These are phyloP conservation scores for Agrocybe pediades DNA, from an alignment of 768 basidiomycete species.

Conservation along the genomic window DNA sequence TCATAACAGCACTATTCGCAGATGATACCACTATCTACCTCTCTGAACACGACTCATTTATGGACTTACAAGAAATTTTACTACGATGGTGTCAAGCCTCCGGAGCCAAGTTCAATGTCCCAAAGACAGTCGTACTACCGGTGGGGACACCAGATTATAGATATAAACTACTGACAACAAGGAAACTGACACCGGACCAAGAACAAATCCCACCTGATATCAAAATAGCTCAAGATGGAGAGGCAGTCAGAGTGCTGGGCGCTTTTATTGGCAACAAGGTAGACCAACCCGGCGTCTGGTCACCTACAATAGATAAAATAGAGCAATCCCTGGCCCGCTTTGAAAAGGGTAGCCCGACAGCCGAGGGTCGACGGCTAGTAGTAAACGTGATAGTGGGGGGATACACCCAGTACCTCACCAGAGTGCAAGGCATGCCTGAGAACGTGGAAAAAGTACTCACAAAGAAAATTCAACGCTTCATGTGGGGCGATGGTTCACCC, in stretches of 20 bases:
- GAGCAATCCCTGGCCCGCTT: background rate
- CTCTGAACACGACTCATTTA: slow-evolving; percentile 24
- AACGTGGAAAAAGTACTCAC: background rate
- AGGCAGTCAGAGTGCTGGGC: background rate
- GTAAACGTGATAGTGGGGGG: background rate
- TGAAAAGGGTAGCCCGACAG: background rate
- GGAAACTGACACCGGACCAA: background rate
- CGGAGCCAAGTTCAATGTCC: slow-evolving; percentile 39
- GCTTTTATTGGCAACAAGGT: background rate
- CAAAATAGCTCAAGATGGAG: background rate
- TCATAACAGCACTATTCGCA: slow-evolving; percentile 35
- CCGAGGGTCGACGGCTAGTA: background rate
- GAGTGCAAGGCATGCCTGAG: background rate
- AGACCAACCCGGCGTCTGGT: background rate
- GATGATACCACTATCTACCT: slow-evolving; percentile 41
- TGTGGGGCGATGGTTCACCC: background rate
- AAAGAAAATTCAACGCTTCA: background rate
- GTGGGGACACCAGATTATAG: slow-evolving; percentile 3
- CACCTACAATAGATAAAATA: background rate
- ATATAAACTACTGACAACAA: background rate
- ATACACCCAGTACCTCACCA: background rate
- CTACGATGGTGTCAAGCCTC: slow-evolving; percentile 39
- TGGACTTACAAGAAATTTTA: slow-evolving; percentile 25
- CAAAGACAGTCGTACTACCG: slow-evolving; percentile 33
- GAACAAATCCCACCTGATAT: background rate